Conservation (phyloP, 768 basidiomycete genomes). For the Amanita molliuscula region DNA sequence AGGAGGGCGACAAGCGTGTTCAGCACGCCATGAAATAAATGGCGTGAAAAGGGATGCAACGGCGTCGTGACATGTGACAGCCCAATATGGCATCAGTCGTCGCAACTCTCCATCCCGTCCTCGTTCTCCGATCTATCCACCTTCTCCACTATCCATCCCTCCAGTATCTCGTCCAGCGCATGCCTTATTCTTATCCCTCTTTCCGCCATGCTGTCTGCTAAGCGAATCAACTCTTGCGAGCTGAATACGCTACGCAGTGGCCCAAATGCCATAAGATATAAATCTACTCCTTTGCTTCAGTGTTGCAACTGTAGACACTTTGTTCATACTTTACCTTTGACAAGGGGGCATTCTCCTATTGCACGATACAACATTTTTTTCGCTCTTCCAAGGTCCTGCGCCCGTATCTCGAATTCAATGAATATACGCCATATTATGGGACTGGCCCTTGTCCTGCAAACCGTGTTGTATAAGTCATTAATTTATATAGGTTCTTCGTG, state of each 20-base stretch:
- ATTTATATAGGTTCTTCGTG: background rate
- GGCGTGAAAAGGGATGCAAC: constrained; percentile 6
- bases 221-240: constrained; percentile 43
- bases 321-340: constrained; percentile 44
- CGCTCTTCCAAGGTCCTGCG: constrained; percentile 45
- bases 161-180: constrained; percentile 49
- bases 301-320: constrained; percentile 1
- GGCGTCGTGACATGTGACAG: background rate
- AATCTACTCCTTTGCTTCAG: constrained; percentile 27
- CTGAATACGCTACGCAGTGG: constrained; percentile 56
- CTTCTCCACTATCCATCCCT: constrained; percentile 29
- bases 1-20: constrained; percentile 6
- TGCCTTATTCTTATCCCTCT: constrained; percentile 53
- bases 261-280: constrained; percentile 74
- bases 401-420: constrained; percentile 68
- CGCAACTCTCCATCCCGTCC: constrained; percentile 58
- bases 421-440: constrained; percentile 62
- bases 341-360: constrained; percentile 62
- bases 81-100: constrained; percentile 54
- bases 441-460: constrained; percentile 52
- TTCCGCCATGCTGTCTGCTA: constrained; percentile 72
- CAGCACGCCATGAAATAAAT: constrained; percentile 1
- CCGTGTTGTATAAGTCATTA: constrained; percentile 6
- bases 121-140: constrained; percentile 21
- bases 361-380: constrained; percentile 70